Evolutionary conservation across 1,284 basidiomycete genomes (phyloP).

Genomic region (Microbotryum silenes-acaulis): DNA sequence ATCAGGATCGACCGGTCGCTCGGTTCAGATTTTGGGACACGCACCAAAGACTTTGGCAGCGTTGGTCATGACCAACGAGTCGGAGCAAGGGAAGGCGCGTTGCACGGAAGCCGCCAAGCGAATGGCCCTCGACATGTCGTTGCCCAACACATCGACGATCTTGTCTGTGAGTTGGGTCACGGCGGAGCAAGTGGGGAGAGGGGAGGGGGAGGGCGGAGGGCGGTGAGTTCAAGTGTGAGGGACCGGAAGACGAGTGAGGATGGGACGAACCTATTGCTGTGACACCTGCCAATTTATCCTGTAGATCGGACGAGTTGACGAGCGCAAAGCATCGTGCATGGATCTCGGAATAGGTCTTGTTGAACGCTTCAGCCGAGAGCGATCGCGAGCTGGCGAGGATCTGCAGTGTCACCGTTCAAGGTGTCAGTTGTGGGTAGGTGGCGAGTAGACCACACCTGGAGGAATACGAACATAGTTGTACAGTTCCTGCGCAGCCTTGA

Average conservation of each 20-base stretch:
- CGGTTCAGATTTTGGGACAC: not conserved
- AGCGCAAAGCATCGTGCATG: constrained; percentile 31
- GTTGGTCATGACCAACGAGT: constrained; percentile 39
- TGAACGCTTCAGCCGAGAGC: constrained; percentile 31
- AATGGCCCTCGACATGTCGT: constrained; percentile 37
- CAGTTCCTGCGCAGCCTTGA: constrained; percentile 25
- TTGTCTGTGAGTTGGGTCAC: constrained; percentile 15
- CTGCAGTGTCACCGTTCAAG: not conserved
- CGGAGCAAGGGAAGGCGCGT: constrained; percentile 37
- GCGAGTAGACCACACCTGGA: not conserved
- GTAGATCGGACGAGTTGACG: constrained; percentile 35
- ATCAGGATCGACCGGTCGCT: not conserved
- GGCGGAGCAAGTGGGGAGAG: not conserved
- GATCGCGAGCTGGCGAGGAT: constrained; percentile 29
- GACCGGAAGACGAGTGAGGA: not conserved
- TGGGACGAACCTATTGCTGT: constrained; percentile 32
- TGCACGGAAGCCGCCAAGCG: constrained; percentile 37
- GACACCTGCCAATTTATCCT: constrained; percentile 36
- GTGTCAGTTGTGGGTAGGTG: not conserved
- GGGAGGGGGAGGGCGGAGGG: not conserved
- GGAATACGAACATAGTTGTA: constrained; percentile 14
- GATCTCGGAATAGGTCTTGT: constrained; percentile 31
- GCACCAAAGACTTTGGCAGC: constrained; percentile 38
- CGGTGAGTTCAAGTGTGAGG: not conserved
- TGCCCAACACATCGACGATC: constrained; percentile 33